A percentile compares a stretch with the other conserved stretches of the same genome.
Conservation (phyloP, 371 early-diverging fungal species). For the Syncephalastrum monosporum region DNA sequence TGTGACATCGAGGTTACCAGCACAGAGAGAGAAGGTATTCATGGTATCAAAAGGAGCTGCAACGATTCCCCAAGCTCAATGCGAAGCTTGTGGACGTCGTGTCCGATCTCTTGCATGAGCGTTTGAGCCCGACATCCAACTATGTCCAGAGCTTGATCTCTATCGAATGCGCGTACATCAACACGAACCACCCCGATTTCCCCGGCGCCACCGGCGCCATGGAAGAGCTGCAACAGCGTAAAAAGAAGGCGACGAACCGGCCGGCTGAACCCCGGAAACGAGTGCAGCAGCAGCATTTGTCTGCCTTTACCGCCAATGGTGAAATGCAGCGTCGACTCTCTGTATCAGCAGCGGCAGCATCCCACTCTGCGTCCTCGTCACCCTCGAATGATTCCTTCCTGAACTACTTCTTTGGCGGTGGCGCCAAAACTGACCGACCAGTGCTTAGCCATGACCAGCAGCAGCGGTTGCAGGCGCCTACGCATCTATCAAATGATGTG, state of each 20-base stretch:
- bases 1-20: neutral
- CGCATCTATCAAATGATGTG: neutral
- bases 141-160: constrained; percentile 83
- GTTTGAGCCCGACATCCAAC: constrained; percentile 65
- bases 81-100: constrained; percentile 75
- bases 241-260: constrained; percentile 1
- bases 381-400: constrained; percentile 40
- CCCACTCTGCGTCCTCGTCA: constrained; percentile 10
- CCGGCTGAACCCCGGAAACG: too few relatives aligned
- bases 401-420: constrained; percentile 75
- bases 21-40: neutral
- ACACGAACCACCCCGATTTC: constrained; percentile 93
- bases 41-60: constrained; percentile 42
- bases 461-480: neutral
- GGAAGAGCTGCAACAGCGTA: constrained; percentile 46
- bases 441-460: constrained; percentile 6
- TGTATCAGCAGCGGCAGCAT: constrained; percentile 3
- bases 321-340: constrained; percentile 6
- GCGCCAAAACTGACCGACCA: constrained; percentile 14
- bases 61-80: constrained; percentile 80
- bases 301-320: neutral
- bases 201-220: constrained; percentile 77
- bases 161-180: constrained; percentile 89
- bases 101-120: constrained; percentile 78
- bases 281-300: neutral